Conservation (phyloP, 306 rosid species). For the Erythrophleum fordii region DNA sequence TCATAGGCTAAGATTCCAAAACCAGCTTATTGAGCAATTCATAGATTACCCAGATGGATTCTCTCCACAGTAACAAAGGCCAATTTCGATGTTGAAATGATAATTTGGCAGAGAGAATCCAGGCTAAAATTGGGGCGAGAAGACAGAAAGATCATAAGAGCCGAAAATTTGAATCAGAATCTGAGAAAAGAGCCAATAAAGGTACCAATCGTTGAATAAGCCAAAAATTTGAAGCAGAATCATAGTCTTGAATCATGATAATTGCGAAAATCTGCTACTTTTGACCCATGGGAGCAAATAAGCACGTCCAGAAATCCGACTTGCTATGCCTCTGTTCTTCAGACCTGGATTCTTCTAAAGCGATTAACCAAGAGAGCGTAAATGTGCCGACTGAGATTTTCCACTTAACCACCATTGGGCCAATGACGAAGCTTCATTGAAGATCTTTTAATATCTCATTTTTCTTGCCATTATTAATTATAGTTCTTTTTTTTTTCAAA, state of each 20-base stretch:
- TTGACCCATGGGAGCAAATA: not conserved
- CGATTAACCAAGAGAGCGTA: not conserved
- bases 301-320: not conserved
- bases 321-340: not conserved
- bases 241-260: not conserved
- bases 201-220: not conserved
- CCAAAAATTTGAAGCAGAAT: not conserved
- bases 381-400: not conserved
- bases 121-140: not conserved
- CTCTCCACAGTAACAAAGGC: not conserved
- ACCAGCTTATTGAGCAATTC: conserved; percentile 10
- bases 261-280: not conserved
- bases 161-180: not conserved
- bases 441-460: not conserved
- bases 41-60: conserved; percentile 16
- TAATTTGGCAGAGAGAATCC: not conserved
- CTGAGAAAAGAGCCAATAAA: not conserved
- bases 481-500: not conserved
- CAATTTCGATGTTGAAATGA: not conserved
- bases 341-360: not conserved
- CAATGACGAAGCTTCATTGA: not conserved
- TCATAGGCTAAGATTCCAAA: not conserved
- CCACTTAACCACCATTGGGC: not conserved
- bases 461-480: not conserved
- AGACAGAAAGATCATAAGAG: not conserved